phyloP scores from a whole-genome alignment of 345 rosid genomes.

The Carallia brachiata region DNA sequence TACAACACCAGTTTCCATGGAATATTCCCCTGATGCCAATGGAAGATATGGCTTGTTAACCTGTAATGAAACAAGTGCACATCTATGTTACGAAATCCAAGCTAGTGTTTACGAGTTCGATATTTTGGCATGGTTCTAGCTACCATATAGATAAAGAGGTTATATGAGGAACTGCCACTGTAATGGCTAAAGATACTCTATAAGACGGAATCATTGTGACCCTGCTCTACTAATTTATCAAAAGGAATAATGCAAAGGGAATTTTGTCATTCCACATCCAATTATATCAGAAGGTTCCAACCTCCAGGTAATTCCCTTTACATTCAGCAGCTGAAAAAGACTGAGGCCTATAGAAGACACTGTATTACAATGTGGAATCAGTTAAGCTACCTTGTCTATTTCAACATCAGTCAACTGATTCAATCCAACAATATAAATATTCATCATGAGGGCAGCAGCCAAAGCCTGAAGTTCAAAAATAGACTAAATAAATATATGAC shows the following conservation, averaged over 20 bases:
- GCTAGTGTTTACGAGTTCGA: neutral
- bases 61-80: slow-evolving; percentile 37
- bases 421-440: slow-evolving; percentile 85
- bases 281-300: too few species aligned
- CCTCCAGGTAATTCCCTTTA: too few species aligned
- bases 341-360: neutral
- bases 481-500: neutral
- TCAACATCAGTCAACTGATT: slow-evolving; percentile 89
- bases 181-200: too few species aligned
- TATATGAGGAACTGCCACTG: too few species aligned
- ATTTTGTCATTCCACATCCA: too few species aligned
- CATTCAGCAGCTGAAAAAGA: too few species aligned
- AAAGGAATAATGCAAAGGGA: too few species aligned
- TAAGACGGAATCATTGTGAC: too few species aligned
- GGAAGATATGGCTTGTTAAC: slow-evolving; percentile 98
- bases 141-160: neutral
- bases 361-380: neutral
- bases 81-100: slow-evolving; percentile 5
- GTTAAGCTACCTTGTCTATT: slow-evolving; percentile 74
- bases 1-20: slow-evolving; percentile 54
- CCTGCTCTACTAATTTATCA: too few species aligned
- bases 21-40: slow-evolving; percentile 89
- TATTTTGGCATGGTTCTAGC: neutral
- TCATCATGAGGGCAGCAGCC: slow-evolving; percentile 91
- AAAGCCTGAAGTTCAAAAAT: slow-evolving; percentile 58